A percentile compares a stretch with the other conserved stretches of the same genome.
These are phyloP conservation scores for Fusarium lateritium DNA, from an alignment of 2,329 filamentous ascomycete genomes.

Conservation along the genomic window DNA sequence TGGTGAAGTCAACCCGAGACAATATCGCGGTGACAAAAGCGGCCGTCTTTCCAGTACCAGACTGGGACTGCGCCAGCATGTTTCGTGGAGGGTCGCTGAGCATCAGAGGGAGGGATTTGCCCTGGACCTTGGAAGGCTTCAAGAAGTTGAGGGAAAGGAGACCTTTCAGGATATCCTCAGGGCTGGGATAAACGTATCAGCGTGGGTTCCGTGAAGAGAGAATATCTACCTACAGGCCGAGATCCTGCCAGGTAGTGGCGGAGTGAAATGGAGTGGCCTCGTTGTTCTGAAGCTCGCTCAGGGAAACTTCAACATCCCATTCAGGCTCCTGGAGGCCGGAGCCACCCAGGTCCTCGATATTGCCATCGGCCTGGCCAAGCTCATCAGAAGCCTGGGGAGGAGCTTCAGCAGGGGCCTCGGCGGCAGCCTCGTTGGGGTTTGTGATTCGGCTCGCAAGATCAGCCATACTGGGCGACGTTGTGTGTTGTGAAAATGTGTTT, in stretches of 20 bases:
- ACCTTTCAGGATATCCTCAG: slow-evolving; percentile 78
- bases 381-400: slow-evolving; percentile 40
- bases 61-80: slow-evolving; percentile 99
- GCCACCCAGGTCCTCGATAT: slow-evolving; percentile 58
- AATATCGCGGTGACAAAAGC: slow-evolving; percentile 95
- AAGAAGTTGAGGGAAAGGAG: slow-evolving; percentile 87
- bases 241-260: slow-evolving; percentile 84
- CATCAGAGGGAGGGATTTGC: slow-evolving; percentile 91
- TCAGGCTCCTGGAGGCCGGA: slow-evolving; percentile 77
- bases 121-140: slow-evolving; percentile 98
- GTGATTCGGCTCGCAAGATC: slow-evolving; percentile 68
- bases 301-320: slow-evolving; percentile 92
- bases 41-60: slow-evolving; percentile 97
- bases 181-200: slow-evolving; percentile 47
- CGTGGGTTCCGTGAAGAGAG: not conserved
- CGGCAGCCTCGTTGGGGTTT: slow-evolving; percentile 56
- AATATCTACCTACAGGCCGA: slow-evolving; percentile 76
- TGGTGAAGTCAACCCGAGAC: slow-evolving; percentile 83
- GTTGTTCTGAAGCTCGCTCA: slow-evolving; percentile 90
- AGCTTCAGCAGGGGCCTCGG: slow-evolving; percentile 38
- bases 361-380: slow-evolving; percentile 57
- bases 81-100: slow-evolving; percentile 89
- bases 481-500: slow-evolving; percentile 13
- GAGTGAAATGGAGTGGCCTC: slow-evolving; percentile 91
- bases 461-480: slow-evolving; percentile 55